Evolutionary conservation across 2,329 filamentous ascomycete genomes (phyloP), one percentile per base, ranked within the genome.

Genomic region (Hypocrella siamensis): DNA sequence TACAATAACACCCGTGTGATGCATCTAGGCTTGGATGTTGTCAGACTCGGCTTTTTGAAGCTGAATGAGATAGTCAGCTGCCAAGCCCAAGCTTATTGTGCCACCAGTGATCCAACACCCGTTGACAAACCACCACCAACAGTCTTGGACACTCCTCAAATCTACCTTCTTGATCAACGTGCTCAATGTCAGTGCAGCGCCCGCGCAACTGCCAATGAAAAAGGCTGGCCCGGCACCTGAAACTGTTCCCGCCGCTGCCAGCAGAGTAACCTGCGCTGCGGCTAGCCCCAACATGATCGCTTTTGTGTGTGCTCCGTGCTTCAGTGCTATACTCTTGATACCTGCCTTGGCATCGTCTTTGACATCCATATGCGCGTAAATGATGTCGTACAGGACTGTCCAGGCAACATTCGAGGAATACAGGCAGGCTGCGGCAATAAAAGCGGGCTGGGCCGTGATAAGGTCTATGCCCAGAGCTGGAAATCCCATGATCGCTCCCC

Each of bases 301-400:
- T 54, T 90, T 92, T 2, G 82, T 86, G 38, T 85, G 67, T 5
- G 69, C 64, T 39, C 81, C 77, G 43, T 92, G 82, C 49, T 79
- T 78, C 25, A 92, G 60, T 2, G 80, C 84, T 43, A 92, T 90
- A 46, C 77, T 83, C 61, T 88, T 92, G 57, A 93, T 90, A 7
- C 84, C 85, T 0, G 78, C 83, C 52, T 84, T 85, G 38, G 65
- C 74, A 47, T 93, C 84, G 44, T 93, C 83, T 46, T 77, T 77
- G 51, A 88, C 79, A 46, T 93, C 84, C 75, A 90, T 88, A 50
- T 92, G 84, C 11, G 84, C 84, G 52, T 93, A 93, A 19, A 93
- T 84, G 73, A 90, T 92, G 51, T 93, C 84, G 52, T 92, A 93
- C 25, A 92, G 57, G 17, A 92, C 67, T 0, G 83, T 92, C 85